A percentile compares a stretch with the other conserved stretches of the same genome.
Conservation (phyloP, 2,329 filamentous ascomycete species). For the Falciphora oryzae region DNA sequence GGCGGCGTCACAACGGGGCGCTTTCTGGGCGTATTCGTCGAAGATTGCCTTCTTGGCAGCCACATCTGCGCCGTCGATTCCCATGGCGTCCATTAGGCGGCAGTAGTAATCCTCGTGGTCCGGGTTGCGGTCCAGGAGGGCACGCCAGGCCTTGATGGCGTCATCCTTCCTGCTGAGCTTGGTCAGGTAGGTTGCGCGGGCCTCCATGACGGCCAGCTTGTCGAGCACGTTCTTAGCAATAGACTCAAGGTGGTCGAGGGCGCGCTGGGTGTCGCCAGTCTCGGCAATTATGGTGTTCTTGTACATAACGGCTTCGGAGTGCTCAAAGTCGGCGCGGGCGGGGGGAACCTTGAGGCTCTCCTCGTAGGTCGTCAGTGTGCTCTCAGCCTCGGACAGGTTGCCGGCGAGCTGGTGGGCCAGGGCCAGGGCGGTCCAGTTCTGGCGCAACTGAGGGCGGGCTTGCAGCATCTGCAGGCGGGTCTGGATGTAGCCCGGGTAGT, state of each 20-base stretch:
- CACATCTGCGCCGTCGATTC: constrained; percentile 51
- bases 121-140: constrained; percentile 77
- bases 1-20: constrained; percentile 77
- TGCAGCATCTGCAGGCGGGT: constrained; percentile 86
- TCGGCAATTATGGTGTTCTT: constrained; percentile 95
- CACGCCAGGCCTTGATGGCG: constrained; percentile 73
- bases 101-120: constrained; percentile 86
- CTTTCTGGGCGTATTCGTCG: constrained; percentile 74
- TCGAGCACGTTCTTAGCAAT: constrained; percentile 76
- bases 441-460: constrained; percentile 70
- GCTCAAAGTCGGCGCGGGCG: constrained; percentile 74
- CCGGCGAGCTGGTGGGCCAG: constrained; percentile 90
- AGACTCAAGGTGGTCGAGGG: constrained; percentile 77
- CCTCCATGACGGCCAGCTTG: constrained; percentile 77
- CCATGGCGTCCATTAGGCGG: constrained; percentile 64
- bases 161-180: constrained; percentile 73
- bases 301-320: constrained; percentile 90
- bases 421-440: constrained; percentile 97
- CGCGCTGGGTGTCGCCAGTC: constrained; percentile 73
- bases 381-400: constrained; percentile 79
- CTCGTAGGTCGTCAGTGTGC: constrained; percentile 86
- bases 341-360: constrained; percentile 82
- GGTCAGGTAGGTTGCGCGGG: constrained; percentile 76
- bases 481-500: constrained; percentile 88
- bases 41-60: constrained; percentile 64